These are phyloP conservation scores for Aspergillus cristatus DNA, from an alignment of 495 filamentous ascomycete genomes.

Conservation along the genomic window DNA sequence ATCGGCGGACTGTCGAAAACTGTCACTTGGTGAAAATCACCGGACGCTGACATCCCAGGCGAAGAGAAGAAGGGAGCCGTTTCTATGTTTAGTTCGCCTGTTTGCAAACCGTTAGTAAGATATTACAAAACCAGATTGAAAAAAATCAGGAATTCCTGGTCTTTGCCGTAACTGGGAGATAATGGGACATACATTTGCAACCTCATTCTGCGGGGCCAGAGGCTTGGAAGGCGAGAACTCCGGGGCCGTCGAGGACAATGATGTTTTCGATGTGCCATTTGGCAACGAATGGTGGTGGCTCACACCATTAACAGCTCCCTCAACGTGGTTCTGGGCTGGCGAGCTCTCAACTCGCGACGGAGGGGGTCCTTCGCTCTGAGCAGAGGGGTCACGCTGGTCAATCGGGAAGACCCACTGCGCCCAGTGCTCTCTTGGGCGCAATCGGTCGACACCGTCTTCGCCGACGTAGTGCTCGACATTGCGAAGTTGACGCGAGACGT, in stretches of 20 bases:
- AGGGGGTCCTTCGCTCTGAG: slow-evolving; percentile 49
- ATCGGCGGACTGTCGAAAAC: too few species aligned
- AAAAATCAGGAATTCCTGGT: too few species aligned
- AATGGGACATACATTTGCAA: slow-evolving; percentile 36
- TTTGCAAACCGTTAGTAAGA: slow-evolving; percentile 32
- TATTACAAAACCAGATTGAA: too few species aligned
- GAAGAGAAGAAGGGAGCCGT: slow-evolving; percentile 4
- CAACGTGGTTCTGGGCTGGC: slow-evolving; percentile 18
- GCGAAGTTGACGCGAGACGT: slow-evolving; percentile 60
- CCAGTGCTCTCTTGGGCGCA: slow-evolving; percentile 74
- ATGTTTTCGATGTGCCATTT: slow-evolving; percentile 41
- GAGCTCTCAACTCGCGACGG: slow-evolving; percentile 12
- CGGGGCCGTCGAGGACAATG: slow-evolving; percentile 64
- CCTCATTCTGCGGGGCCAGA: slow-evolving; percentile 23
- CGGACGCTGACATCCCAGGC: slow-evolving; percentile 2
- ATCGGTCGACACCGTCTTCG: slow-evolving; percentile 64
- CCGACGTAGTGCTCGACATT: slow-evolving; percentile 61
- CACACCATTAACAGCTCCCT: slow-evolving; percentile 22
- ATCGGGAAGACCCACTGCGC: slow-evolving; percentile 65
- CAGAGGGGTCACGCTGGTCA: slow-evolving; percentile 50
- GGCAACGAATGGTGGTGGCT: slow-evolving; percentile 20
- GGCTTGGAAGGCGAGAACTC: slow-evolving; percentile 59
- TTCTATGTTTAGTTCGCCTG: slow-evolving; percentile 22
- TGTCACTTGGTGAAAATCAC: too few species aligned
- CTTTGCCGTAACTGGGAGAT: slow-evolving; percentile 45